Conservation (phyloP, 306 rosid genomes). For the Trichosanthes truncata region DNA sequence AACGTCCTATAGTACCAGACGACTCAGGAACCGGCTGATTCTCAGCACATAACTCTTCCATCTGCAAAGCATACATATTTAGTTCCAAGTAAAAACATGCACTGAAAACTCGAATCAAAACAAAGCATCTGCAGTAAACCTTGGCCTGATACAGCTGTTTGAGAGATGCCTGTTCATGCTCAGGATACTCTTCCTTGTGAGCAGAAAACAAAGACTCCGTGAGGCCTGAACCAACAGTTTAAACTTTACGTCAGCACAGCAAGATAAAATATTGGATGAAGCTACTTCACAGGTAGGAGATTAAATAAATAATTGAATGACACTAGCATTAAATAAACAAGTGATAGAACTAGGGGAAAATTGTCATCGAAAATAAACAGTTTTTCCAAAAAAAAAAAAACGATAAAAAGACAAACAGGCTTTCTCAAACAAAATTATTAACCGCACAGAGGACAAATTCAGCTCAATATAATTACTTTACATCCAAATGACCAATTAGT, state of each 20-base stretch:
- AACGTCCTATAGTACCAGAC: constrained; percentile 79
- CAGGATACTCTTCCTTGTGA: constrained; percentile 94
- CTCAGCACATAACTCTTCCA: constrained; percentile 83
- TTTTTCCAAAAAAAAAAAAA: no score
- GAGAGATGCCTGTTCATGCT: constrained; percentile 89
- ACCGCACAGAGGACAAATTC: neutral
- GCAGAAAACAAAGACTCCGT: constrained; percentile 79
- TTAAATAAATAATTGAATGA: neutral
- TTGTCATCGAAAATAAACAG: neutral
- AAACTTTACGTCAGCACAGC: constrained; percentile 13
- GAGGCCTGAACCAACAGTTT: constrained; percentile 54
- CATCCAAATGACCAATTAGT: neutral
- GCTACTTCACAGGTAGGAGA: neutral
- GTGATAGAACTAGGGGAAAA: neutral
- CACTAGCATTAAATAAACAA: neutral
- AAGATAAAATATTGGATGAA: neutral
- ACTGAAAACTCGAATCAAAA: constrained; percentile 7
- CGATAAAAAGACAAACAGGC: no score
- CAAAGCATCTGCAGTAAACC: constrained; percentile 38
- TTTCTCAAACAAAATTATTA: neutral
- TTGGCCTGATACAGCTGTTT: constrained; percentile 71
- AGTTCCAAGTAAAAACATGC: constrained; percentile 9
- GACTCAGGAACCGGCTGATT: constrained; percentile 65
- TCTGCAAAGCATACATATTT: constrained; percentile 33
- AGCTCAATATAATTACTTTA: neutral